phyloP scores from a whole-genome alignment of 2,329 filamentous ascomycete genomes.

The Monilinia polystroma region DNA sequence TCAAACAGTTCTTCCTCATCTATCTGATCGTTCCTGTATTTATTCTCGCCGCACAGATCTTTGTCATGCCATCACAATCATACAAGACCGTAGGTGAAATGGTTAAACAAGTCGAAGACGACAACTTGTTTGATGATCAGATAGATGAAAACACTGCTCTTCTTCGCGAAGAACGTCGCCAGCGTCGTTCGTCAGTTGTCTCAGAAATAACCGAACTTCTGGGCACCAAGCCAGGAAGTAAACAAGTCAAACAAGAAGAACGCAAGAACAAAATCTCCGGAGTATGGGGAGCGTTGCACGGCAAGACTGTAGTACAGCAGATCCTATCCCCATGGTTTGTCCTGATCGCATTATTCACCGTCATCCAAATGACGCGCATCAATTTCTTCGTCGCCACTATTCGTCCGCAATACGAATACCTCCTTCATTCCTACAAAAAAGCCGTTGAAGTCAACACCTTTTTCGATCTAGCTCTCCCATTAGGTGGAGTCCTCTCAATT shows the following conservation, averaged over 20 bases:
- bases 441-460: conserved; percentile 75
- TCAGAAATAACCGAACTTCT: conserved; percentile 73
- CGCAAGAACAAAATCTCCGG: conserved; percentile 64
- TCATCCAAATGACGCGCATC: conserved; percentile 75
- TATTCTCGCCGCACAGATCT: conserved; percentile 65
- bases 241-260: conserved; percentile 66
- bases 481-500: conserved; percentile 80
- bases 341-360: conserved; percentile 75
- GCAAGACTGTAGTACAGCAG: conserved; percentile 67
- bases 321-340: conserved; percentile 81
- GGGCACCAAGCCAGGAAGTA: conserved; percentile 60
- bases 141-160: conserved; percentile 49
- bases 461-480: conserved; percentile 81
- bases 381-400: conserved; percentile 93
- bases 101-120: conserved; percentile 67
- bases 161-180: conserved; percentile 49
- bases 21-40: conserved; percentile 70
- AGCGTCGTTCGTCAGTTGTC: conserved; percentile 43
- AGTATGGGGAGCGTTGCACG: conserved; percentile 85
- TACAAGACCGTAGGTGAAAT: conserved; percentile 87
- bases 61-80: conserved; percentile 70
- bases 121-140: conserved; percentile 51
- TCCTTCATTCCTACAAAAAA: conserved; percentile 61
- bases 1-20: conserved; percentile 66
- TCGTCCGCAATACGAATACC: conserved; percentile 73